These are phyloP conservation scores for Fusarium temperatum DNA, from an alignment of 2,329 filamentous ascomycete species.

Conservation along the genomic window DNA sequence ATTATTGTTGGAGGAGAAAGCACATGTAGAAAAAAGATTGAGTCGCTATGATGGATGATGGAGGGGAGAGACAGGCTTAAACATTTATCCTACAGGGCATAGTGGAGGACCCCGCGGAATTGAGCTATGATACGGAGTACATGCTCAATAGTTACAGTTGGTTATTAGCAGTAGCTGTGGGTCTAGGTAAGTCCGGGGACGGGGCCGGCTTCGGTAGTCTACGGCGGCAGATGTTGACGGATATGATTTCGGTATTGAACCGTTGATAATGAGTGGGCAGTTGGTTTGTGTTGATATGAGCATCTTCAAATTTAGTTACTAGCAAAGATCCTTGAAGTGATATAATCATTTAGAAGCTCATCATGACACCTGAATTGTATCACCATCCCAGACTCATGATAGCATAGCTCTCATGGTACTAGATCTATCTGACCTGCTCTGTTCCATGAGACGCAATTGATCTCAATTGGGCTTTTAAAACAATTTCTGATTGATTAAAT, in stretches of 20 bases:
- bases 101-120: conserved; percentile 25
- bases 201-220: conserved; percentile 27
- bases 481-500: neutral
- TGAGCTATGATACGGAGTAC: conserved; percentile 9
- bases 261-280: neutral
- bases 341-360: neutral
- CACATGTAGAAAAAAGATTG: neutral
- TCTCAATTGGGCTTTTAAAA: neutral
- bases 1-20: neutral
- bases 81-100: conserved; percentile 38
- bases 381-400: conserved; percentile 10
- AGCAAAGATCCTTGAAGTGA: neutral
- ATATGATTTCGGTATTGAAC: neutral
- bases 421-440: neutral
- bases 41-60: conserved; percentile 10
- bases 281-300: neutral
- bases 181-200: conserved; percentile 9
- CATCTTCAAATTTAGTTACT: neutral
- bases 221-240: conserved; percentile 31
- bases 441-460: neutral
- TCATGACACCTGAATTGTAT: conserved; percentile 8
- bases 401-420: neutral
- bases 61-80: conserved; percentile 37
- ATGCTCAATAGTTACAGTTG: neutral
- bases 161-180: conserved; percentile 2